A percentile compares a stretch with the other conserved stretches of the same genome.
These are phyloP conservation scores for Talaromyces sp. DNA, from an alignment of 2,329 filamentous ascomycete genomes.

Conservation along the genomic window DNA sequence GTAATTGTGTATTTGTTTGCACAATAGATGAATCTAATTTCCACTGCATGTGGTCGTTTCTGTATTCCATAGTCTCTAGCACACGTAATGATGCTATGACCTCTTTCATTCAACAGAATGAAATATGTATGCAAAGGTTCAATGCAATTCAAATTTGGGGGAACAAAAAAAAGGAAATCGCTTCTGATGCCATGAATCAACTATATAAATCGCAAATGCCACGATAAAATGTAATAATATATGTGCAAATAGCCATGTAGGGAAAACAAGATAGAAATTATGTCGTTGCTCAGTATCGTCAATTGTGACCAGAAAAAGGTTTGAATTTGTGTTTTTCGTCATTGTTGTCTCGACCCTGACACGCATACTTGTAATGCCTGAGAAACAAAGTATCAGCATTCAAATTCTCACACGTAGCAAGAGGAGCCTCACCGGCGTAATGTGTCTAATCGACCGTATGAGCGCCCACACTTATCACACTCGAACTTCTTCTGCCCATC, in stretches of 20 bases:
- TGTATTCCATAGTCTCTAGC: neutral
- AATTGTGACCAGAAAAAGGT: neutral
- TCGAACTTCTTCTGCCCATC: constrained; percentile 8
- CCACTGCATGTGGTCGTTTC: neutral
- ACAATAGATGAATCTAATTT: neutral
- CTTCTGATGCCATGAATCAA: neutral
- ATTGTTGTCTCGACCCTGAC: neutral
- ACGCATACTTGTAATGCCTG: constrained; percentile 8
- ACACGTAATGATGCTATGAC: neutral
- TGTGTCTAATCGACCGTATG: constrained; percentile 9
- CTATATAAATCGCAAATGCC: neutral
- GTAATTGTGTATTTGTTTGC: neutral
- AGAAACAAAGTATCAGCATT: neutral
- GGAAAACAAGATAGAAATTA: neutral
- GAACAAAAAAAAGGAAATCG: neutral
- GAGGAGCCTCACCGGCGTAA: constrained; percentile 4
- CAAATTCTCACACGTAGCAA: neutral
- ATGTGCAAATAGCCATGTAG: neutral
- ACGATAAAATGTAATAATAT: neutral
- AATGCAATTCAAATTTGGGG: neutral
- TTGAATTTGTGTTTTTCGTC: neutral
- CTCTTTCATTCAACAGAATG: neutral
- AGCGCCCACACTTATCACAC: constrained; percentile 7
- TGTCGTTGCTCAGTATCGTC: neutral
- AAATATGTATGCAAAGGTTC: neutral